Conservation (phyloP, 257 asterid genomes). For the Solanum pinnatisectum region DNA sequence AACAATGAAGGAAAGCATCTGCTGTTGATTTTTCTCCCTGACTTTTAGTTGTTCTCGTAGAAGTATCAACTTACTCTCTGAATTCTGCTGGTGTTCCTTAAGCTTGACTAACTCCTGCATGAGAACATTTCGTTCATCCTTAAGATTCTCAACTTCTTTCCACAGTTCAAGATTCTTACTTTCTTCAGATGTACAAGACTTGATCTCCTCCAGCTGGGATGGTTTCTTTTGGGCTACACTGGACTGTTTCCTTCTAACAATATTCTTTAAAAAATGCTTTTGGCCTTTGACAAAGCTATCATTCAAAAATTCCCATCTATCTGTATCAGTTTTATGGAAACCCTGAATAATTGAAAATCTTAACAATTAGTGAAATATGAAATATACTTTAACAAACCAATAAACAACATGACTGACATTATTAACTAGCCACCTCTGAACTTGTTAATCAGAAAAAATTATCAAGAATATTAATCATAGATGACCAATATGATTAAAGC, state of each 20-base stretch:
- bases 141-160: slow-evolving; percentile 79
- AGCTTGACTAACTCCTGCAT: slow-evolving; percentile 60
- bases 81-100: slow-evolving; percentile 56
- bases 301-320: slow-evolving; percentile 81
- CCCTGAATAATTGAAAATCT: slow-evolving; percentile 41
- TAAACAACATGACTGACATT: background rate
- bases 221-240: slow-evolving; percentile 30
- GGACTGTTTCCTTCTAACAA: slow-evolving; percentile 57
- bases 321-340: slow-evolving; percentile 79
- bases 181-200: slow-evolving; percentile 29
- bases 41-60: slow-evolving; percentile 62
- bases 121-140: slow-evolving; percentile 44
- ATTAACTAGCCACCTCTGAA: background rate
- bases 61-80: slow-evolving; percentile 56
- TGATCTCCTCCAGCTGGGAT: slow-evolving; percentile 25
- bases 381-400: background rate
- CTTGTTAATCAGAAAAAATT: background rate
- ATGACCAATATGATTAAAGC: background rate
- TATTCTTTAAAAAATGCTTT: slow-evolving; percentile 74
- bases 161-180: slow-evolving; percentile 38
- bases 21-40: slow-evolving; percentile 87
- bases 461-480: background rate
- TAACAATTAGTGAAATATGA: background rate
- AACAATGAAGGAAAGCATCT: slow-evolving; percentile 94
- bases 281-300: slow-evolving; percentile 74